Evolutionary conservation across 108 stramenopile species (phyloP).

Genomic region (Conticribra guillardii): DNA sequence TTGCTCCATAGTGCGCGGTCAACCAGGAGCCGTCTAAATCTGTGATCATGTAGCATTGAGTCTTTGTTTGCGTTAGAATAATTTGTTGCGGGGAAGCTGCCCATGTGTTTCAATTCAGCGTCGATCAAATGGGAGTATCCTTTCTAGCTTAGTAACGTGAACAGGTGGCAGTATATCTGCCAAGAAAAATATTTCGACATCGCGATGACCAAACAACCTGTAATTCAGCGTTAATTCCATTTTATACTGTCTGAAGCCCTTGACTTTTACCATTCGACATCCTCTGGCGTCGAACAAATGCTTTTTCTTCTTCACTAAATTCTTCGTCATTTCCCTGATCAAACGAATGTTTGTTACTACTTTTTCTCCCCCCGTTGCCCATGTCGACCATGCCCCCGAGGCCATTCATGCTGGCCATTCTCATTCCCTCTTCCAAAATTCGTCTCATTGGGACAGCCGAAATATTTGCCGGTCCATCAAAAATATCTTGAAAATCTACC

Average conservation of each 20-base stretch:
- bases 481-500: constrained; percentile 84
- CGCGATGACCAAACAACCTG: too few relatives aligned
- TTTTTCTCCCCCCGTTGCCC: constrained; percentile 1
- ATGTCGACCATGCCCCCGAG: too few relatives aligned
- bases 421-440: background rate
- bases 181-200: too few relatives aligned
- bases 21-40: too few relatives aligned
- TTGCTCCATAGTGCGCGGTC: too few relatives aligned
- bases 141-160: too few relatives aligned
- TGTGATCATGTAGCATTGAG: too few relatives aligned
- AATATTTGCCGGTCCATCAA: constrained; percentile 80
- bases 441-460: constrained; percentile 38
- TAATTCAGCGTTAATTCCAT: background rate
- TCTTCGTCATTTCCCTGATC: constrained; percentile 1
- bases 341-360: background rate
- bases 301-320: constrained; percentile 21
- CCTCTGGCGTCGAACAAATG: constrained; percentile 15
- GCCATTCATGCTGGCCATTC: background rate
- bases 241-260: constrained; percentile 10
- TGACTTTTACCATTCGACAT: background rate
- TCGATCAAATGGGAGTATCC: too few relatives aligned
- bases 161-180: too few relatives aligned
- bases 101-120: too few relatives aligned
- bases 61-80: too few relatives aligned
- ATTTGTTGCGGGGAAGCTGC: too few relatives aligned